Conservation (phyloP, 306 rosid species). For the Lupinus albus region DNA sequence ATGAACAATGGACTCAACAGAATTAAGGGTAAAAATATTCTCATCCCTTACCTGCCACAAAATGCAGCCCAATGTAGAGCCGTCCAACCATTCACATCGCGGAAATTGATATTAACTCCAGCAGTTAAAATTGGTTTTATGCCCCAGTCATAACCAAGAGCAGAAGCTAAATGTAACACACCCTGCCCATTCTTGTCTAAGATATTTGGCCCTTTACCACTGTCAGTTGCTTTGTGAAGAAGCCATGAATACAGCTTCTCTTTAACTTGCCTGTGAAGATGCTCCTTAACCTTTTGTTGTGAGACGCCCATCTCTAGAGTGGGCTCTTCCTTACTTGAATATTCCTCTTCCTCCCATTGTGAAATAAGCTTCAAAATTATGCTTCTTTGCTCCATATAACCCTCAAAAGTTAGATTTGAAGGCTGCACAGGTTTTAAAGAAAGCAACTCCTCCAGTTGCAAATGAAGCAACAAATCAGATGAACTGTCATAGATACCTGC, state of each 20-base stretch:
- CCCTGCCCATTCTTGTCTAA: slow-evolving; percentile 78
- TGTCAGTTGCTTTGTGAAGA: slow-evolving; percentile 67
- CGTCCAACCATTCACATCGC: slow-evolving; percentile 88
- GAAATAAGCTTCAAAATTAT: slow-evolving; percentile 62
- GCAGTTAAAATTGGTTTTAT: slow-evolving; percentile 66
- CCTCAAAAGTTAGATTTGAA: slow-evolving; percentile 46
- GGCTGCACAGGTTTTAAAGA: slow-evolving; percentile 50
- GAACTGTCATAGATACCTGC: slow-evolving; percentile 44
- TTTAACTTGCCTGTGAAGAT: slow-evolving; percentile 57
- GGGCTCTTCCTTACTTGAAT: slow-evolving; percentile 45
- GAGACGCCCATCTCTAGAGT: slow-evolving; percentile 43
- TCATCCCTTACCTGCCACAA: slow-evolving; percentile 72
- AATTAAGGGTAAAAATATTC: background rate
- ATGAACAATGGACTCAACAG: slow-evolving; percentile 14
- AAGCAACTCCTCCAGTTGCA: slow-evolving; percentile 59
- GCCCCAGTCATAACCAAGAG: slow-evolving; percentile 88
- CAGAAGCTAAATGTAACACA: slow-evolving; percentile 74
- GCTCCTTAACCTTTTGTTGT: slow-evolving; percentile 52
- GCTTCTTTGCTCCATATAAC: slow-evolving; percentile 52
- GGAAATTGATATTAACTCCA: slow-evolving; percentile 83
- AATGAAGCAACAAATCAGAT: slow-evolving; percentile 53
- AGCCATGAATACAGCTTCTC: slow-evolving; percentile 86
- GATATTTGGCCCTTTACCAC: slow-evolving; percentile 80
- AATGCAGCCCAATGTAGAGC: slow-evolving; percentile 95
- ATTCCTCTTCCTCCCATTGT: slow-evolving; percentile 73